A percentile compares a stretch with the other conserved stretches of the same genome.
Evolutionary conservation across 805 yeast species (phyloP).

Genomic region (Kodamaea jinghongensis): DNA sequence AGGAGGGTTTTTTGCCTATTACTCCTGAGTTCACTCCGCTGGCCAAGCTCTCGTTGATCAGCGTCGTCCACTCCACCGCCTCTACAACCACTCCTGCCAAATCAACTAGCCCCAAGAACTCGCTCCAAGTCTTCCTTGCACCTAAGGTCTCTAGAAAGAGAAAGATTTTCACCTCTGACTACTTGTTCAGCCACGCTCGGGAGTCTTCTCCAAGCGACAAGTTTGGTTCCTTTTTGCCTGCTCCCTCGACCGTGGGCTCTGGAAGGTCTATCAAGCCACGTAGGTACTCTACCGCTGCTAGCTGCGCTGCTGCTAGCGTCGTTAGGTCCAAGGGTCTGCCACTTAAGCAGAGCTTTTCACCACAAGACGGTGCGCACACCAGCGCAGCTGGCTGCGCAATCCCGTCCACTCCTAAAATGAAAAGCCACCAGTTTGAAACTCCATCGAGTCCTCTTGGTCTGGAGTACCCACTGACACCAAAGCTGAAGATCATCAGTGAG

Average conservation of each 20-base stretch:
- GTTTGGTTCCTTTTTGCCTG: neutral
- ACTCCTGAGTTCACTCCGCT: conserved; percentile 36
- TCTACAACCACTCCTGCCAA: neutral
- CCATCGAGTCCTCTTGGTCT: neutral
- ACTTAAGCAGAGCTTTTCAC: no score
- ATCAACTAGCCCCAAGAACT: neutral
- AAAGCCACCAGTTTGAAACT: no score
- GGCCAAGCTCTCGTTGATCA: conserved; percentile 6
- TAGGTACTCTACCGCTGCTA: neutral
- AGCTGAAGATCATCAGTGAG: conserved; percentile 32
- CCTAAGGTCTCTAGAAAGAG: conserved; percentile 14
- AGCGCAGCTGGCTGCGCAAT: no score
- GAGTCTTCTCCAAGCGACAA: conserved; percentile 2
- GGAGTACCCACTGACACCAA: conserved; percentile 26
- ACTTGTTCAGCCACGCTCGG: conserved; percentile 15
- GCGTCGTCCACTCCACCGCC: neutral
- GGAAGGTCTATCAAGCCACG: conserved; percentile 2
- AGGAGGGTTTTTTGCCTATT: conserved; percentile 15
- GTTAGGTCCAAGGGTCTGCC: no score
- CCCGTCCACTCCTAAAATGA: no score
- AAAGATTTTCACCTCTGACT: conserved; percentile 14
- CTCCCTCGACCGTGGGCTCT: neutral
- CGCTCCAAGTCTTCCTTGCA: no score
- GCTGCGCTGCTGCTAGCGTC: no score
- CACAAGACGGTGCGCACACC: no score